Conservation (phyloP, 306 rosid genomes). For the Prunus kanzakura region DNA sequence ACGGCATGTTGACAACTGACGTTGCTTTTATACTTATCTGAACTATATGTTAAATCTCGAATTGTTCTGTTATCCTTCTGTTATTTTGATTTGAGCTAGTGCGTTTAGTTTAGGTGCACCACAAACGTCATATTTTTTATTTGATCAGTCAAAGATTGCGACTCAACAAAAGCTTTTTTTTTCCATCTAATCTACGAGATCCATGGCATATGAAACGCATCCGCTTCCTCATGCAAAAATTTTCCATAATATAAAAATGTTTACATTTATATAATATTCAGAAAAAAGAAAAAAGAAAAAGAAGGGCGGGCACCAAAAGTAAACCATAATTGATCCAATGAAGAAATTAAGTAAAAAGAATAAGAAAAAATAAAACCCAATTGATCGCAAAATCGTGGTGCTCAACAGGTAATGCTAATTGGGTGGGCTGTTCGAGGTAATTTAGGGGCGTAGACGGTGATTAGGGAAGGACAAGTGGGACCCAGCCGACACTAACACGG, state of each 20-base stretch:
- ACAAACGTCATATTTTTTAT: background rate
- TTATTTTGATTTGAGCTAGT: background rate
- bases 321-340: too few relatives aligned
- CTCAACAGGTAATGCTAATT: too few relatives aligned
- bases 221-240: background rate
- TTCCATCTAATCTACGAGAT: background rate
- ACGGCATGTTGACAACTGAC: background rate
- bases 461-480: background rate
- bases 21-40: background rate
- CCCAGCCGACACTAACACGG: background rate
- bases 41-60: too few relatives aligned
- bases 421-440: background rate
- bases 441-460: background rate
- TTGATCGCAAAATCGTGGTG: too few relatives aligned
- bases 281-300: too few relatives aligned
- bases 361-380: too few relatives aligned
- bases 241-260: too few relatives aligned
- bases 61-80: background rate
- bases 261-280: too few relatives aligned
- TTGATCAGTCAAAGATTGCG: slow-evolving; percentile 23
- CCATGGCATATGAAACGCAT: background rate
- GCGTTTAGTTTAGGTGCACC: slow-evolving; percentile 28
- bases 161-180: background rate
- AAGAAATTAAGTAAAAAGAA: too few relatives aligned
- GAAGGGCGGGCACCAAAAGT: too few relatives aligned